Percentiles rank a stretch among this genome's conserved stretches.
Conservation (phyloP, 257 asterid genomes). For the Penstemon newberryi region DNA sequence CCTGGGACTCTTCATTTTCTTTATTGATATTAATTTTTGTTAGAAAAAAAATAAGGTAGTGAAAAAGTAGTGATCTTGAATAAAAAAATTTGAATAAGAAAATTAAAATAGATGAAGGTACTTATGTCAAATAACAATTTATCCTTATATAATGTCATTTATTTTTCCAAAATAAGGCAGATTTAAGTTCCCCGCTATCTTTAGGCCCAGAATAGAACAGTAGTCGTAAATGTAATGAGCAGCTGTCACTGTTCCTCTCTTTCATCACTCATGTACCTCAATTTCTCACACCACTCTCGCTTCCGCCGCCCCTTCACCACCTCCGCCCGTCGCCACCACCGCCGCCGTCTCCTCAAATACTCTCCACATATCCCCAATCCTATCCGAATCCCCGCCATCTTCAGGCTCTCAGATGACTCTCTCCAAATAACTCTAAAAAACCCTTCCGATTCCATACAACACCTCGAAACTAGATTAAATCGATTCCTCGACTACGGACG, state of each 20-base stretch:
- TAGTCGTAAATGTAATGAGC: constrained; percentile 30
- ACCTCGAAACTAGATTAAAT: constrained; percentile 44
- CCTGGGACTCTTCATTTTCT: too few species aligned
- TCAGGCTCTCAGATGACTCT: constrained; percentile 57
- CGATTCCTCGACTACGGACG: constrained; percentile 47
- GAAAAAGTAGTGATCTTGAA: too few species aligned
- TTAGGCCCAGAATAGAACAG: background rate
- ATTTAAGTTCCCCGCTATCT: too few species aligned
- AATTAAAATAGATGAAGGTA: too few species aligned
- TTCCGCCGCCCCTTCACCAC: constrained; percentile 31
- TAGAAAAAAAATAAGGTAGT: too few species aligned
- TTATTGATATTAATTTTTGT: too few species aligned
- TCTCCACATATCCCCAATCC: constrained; percentile 25
- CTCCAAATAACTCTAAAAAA: constrained; percentile 61
- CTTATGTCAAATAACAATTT: too few species aligned
- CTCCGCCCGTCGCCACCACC: constrained; percentile 64
- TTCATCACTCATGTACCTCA: constrained; percentile 42
- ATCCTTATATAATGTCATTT: too few species aligned
- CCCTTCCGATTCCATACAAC: constrained; percentile 44
- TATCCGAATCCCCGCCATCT: constrained; percentile 35
- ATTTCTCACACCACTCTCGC: constrained; percentile 34
- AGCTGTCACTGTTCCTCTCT: constrained; percentile 25
- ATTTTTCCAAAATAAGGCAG: too few species aligned
- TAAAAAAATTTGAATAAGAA: too few species aligned
- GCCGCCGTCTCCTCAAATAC: constrained; percentile 67